These are phyloP conservation scores for Lupinus albus DNA, from an alignment of 306 rosid species.

Conservation along the genomic window DNA sequence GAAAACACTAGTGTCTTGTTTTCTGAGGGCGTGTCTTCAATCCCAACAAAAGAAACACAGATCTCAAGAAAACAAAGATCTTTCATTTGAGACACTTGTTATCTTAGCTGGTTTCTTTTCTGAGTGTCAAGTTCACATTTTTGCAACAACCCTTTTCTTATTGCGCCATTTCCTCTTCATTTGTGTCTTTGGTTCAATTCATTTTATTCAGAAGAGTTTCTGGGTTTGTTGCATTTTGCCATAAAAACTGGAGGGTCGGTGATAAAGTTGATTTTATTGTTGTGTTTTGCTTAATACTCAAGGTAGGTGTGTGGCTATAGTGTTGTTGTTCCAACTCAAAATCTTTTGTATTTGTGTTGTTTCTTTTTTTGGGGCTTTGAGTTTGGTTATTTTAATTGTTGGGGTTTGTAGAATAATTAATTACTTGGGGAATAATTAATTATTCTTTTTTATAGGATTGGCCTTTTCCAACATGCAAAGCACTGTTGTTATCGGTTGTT, in stretches of 20 bases:
- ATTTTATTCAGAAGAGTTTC: conserved; percentile 49
- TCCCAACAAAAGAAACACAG: conserved; percentile 31
- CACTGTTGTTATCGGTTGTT: conserved; percentile 52
- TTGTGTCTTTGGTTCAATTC: conserved; percentile 39
- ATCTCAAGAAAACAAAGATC: conserved; percentile 47
- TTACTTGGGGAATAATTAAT: conserved; percentile 21
- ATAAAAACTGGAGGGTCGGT: conserved; percentile 64
- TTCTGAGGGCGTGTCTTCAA: conserved; percentile 49
- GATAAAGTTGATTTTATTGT: conserved; percentile 48
- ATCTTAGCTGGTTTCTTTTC: conserved; percentile 2
- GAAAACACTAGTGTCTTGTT: conserved; percentile 51
- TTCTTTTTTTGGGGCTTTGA: not conserved
- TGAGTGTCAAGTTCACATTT: conserved; percentile 12
- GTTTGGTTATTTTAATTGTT: conserved; percentile 44
- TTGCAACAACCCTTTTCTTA: conserved; percentile 45
- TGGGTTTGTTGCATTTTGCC: conserved; percentile 44
- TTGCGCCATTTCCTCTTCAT: conserved; percentile 62
- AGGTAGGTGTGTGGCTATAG: conserved; percentile 16
- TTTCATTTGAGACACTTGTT: conserved; percentile 40
- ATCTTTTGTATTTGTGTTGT: no score
- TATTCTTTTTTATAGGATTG: conserved; percentile 19
- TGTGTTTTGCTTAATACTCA: conserved; percentile 47
- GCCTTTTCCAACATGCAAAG: conserved; percentile 44
- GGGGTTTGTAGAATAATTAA: conserved; percentile 41
- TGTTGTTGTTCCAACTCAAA: conserved; percentile 29